Percentiles rank a stretch among this genome's conserved stretches.
Evolutionary conservation across 2,329 filamentous ascomycete species (phyloP).

Genomic region (Xylariaceae sp.): DNA sequence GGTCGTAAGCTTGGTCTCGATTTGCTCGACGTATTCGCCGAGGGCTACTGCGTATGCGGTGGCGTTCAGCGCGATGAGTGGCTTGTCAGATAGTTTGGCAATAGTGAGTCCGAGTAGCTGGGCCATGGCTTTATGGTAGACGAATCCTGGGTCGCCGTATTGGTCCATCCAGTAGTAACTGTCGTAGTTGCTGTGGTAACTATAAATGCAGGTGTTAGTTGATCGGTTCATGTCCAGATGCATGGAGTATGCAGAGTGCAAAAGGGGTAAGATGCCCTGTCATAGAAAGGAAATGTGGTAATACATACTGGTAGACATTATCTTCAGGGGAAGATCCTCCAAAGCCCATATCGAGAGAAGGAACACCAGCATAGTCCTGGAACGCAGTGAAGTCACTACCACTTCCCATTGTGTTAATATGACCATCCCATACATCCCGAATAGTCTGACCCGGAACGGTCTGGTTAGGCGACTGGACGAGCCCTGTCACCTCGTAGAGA

Average conservation of each 20-base stretch:
- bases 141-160: constrained; percentile 65
- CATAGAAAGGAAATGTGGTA: neutral
- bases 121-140: constrained; percentile 62
- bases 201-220: constrained; percentile 10
- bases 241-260: too few relatives aligned
- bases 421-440: constrained; percentile 58
- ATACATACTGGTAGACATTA: constrained; percentile 55
- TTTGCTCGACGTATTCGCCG: constrained; percentile 44
- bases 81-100: constrained; percentile 55
- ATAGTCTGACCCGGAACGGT: constrained; percentile 65
- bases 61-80: constrained; percentile 59
- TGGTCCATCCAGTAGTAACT: constrained; percentile 83
- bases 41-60: constrained; percentile 59
- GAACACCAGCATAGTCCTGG: constrained; percentile 64
- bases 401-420: constrained; percentile 62
- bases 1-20: constrained; percentile 45
- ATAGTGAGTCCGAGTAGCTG: constrained; percentile 60
- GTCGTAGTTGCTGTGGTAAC: constrained; percentile 87
- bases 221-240: neutral
- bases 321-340: constrained; percentile 37
- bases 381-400: constrained; percentile 72
- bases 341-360: constrained; percentile 61
- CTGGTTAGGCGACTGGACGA: constrained; percentile 69
- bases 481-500: constrained; percentile 59
- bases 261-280: neutral